Evolutionary conservation across 2,329 filamentous ascomycete species (phyloP).

Genomic region (Venturia carpophila): DNA sequence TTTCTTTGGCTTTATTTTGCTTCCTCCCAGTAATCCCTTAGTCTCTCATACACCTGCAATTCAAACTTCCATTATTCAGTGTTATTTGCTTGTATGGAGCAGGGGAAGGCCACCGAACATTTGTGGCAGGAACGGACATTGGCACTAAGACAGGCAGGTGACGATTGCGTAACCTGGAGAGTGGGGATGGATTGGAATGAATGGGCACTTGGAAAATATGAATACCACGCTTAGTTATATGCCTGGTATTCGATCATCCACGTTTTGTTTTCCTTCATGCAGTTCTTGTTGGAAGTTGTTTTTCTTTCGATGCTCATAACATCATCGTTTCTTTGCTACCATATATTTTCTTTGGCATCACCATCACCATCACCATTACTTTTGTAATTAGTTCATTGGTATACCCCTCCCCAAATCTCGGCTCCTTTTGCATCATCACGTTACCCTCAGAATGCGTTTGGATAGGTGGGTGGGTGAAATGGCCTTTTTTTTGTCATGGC

Average conservation of each 20-base stretch:
- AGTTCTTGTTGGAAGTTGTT: background rate
- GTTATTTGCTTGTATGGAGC: background rate
- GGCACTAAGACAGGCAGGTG: background rate
- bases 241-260: background rate
- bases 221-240: slow-evolving; percentile 2
- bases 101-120: background rate
- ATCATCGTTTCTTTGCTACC: background rate
- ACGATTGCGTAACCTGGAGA: background rate
- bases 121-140: background rate
- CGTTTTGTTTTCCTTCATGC: background rate
- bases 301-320: background rate
- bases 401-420: slow-evolving; percentile 8
- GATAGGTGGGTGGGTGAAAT: background rate
- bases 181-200: background rate
- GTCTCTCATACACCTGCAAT: background rate
- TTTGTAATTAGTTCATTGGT: slow-evolving; percentile 2
- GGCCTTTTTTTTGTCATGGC: too few relatives aligned
- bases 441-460: background rate
- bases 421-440: background rate
- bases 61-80: background rate
- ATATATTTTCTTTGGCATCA: background rate
- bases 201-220: background rate
- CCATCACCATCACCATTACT: background rate
- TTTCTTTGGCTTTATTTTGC: background rate
- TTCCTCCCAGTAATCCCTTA: background rate